Conservation (phyloP, 73 alveolate genomes). For the Symbiodinium pilosum region DNA sequence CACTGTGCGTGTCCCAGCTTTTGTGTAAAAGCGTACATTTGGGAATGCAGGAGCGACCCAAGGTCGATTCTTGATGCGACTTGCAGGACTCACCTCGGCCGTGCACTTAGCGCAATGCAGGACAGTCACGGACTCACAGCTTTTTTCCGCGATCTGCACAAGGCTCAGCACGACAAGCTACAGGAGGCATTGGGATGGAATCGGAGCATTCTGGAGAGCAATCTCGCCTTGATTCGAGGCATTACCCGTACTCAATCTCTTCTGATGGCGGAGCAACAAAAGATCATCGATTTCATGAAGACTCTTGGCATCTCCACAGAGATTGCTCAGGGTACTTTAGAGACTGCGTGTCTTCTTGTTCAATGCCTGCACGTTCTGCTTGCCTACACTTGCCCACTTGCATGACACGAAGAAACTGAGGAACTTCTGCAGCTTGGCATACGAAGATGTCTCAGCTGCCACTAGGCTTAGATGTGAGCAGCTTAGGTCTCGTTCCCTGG, state of each 20-base stretch:
- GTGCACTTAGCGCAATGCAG: background rate
- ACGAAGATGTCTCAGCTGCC: no score
- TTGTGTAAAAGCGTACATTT: background rate
- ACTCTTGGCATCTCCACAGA: background rate
- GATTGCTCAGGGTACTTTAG: no score
- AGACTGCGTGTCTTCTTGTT: no score
- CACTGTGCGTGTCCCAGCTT: background rate
- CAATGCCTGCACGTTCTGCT: no score
- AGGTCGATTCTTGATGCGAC: slow-evolving; percentile 79
- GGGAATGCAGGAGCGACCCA: background rate
- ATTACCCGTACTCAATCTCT: background rate
- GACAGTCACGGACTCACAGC: background rate
- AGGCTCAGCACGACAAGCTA: background rate
- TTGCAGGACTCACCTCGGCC: slow-evolving; percentile 34
- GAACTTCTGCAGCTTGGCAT: slow-evolving; percentile 30
- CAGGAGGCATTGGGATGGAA: background rate
- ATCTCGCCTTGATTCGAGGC: background rate
- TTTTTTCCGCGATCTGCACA: background rate
- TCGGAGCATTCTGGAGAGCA: no score
- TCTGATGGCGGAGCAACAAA: slow-evolving; percentile 37
- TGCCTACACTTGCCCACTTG: no score
- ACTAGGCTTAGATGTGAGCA: background rate
- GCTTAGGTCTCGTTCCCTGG: slow-evolving; percentile 25
- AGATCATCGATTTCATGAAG: slow-evolving; percentile 34
- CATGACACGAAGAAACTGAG: background rate